A percentile compares a stretch with the other conserved stretches of the same genome.
Conservation (phyloP, 768 basidiomycete species). For the Kwoniella botswanensis region DNA sequence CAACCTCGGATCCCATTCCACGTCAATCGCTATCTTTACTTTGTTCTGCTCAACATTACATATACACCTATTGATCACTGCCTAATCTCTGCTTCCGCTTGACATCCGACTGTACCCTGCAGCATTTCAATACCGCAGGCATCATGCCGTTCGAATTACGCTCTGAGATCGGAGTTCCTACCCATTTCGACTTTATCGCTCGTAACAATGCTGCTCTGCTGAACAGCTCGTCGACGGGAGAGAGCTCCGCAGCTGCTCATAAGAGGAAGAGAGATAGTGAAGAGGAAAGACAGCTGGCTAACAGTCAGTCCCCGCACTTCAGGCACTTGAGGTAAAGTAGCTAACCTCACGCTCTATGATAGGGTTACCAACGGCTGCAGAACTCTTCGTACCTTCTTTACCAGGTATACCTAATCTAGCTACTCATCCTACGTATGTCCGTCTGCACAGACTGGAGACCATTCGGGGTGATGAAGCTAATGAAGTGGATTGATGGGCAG, state of each 20-base stretch:
- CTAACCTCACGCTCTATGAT: neutral
- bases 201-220: neutral
- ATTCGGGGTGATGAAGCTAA: neutral
- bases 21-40: slow-evolving; percentile 4
- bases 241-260: slow-evolving; percentile 10
- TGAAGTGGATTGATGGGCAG: slow-evolving; percentile 24
- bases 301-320: neutral
- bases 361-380: slow-evolving; percentile 50
- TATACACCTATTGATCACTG: neutral
- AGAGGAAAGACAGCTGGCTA: neutral
- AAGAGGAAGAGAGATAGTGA: neutral
- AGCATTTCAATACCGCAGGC: neutral
- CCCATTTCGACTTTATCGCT: slow-evolving; percentile 11
- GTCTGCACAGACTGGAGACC: neutral
- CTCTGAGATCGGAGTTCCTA: neutral
- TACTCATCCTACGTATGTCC: slow-evolving; percentile 55
- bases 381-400: slow-evolving; percentile 57
- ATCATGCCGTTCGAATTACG: neutral
- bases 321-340: neutral
- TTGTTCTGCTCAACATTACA: no score
- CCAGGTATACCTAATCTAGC: slow-evolving; percentile 55
- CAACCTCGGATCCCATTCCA: neutral
- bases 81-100: neutral
- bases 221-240: slow-evolving; percentile 5
- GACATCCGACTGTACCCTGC: no score